Percentiles rank a stretch among this genome's conserved stretches.
Conservation (phyloP, 1,139 yeast genomes). For the Saccharomycopsis hybrid region DNA sequence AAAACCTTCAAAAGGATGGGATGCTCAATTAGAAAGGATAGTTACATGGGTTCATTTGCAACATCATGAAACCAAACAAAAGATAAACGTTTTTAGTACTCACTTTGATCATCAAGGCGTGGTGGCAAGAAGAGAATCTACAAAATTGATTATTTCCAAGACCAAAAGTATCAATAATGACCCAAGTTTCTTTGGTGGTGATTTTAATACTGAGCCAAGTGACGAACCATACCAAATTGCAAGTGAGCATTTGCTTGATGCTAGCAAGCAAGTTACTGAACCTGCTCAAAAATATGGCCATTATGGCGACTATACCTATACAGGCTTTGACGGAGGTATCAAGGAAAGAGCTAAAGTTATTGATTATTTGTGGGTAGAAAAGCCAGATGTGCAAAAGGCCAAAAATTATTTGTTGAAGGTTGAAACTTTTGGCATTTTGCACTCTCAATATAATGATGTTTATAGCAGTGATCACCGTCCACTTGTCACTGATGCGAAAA, state of each 20-base stretch:
- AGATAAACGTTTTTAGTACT: conserved; percentile 44
- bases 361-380: conserved; percentile 44
- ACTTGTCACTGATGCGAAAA: conserved; percentile 36
- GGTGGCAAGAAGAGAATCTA: conserved; percentile 41
- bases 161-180: conserved; percentile 36
- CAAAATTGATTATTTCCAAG: conserved; percentile 39
- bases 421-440: conserved; percentile 39
- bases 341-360: conserved; percentile 32
- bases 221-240: conserved; percentile 44
- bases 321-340: conserved; percentile 41
- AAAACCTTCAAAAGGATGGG: conserved; percentile 49
- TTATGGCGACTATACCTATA: conserved; percentile 42
- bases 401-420: conserved; percentile 26
- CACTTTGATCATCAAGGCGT: conserved; percentile 53
- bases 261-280: conserved; percentile 23
- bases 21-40: conserved; percentile 44
- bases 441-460: conserved; percentile 38
- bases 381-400: conserved; percentile 25
- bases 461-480: conserved; percentile 54
- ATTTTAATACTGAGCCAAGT: conserved; percentile 48
- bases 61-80: conserved; percentile 23
- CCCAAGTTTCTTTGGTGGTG: conserved; percentile 39
- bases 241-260: conserved; percentile 32
- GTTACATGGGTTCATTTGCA: conserved; percentile 40
- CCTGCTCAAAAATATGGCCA: conserved; percentile 28